phyloP scores from a whole-genome alignment of 2,329 filamentous ascomycete genomes.

The Phaeoacremonium minimum region DNA sequence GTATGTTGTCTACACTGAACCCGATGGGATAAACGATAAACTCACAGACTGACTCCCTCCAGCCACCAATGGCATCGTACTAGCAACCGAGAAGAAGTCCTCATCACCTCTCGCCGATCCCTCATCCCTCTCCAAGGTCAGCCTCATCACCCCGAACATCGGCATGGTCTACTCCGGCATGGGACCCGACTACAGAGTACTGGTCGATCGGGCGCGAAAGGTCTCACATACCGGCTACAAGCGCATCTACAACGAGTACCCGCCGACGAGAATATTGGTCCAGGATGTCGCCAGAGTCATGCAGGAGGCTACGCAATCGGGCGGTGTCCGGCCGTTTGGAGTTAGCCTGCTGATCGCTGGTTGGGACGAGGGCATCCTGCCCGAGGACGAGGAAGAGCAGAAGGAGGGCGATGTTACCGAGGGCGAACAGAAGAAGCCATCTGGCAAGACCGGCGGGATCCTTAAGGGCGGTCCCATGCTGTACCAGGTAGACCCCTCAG shows the following conservation, averaged over 20 bases:
- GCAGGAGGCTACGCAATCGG: conserved; percentile 97
- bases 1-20: conserved; percentile 52
- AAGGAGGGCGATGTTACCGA: conserved; percentile 41
- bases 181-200: conserved; percentile 95
- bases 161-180: conserved; percentile 99
- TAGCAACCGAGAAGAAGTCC: conserved; percentile 99
- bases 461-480: conserved; percentile 94
- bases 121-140: conserved; percentile 93
- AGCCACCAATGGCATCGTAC: conserved; percentile 98
- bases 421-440: conserved; percentile 67
- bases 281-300: conserved; percentile 97
- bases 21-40: too few species aligned
- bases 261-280: conserved; percentile 97
- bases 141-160: conserved; percentile 96
- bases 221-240: conserved; percentile 98
- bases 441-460: conserved; percentile 89
- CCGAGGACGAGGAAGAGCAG: conserved; percentile 68
- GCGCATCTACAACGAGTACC: conserved; percentile 99
- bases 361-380: conserved; percentile 95
- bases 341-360: conserved; percentile 93
- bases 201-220: conserved; percentile 97
- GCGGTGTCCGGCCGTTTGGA: conserved; percentile 94
- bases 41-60: conserved; percentile 10
- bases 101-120: conserved; percentile 96
- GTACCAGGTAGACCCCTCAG: conserved; percentile 98